Conservation (phyloP, 2,329 filamentous ascomycete genomes). For the Trichoderma asperellum region DNA sequence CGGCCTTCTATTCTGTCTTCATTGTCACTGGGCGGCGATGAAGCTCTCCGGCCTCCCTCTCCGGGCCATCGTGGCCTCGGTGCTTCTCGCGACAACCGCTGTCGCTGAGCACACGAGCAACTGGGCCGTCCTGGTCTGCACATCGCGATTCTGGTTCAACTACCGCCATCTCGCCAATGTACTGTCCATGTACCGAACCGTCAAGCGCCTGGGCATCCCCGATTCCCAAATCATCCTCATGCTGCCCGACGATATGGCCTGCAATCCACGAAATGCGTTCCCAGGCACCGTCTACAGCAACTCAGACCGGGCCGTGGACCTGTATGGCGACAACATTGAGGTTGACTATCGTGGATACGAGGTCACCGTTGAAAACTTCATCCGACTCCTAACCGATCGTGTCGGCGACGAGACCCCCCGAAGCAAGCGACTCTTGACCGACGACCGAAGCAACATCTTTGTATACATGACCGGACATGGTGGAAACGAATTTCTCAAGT, state of each 20-base stretch:
- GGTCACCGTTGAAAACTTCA: constrained; percentile 98
- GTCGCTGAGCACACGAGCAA: constrained; percentile 89
- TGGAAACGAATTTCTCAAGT: constrained; percentile 97
- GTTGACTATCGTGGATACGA: constrained; percentile 98
- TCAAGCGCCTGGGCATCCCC: constrained; percentile 95
- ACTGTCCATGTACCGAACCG: constrained; percentile 94
- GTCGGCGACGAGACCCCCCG: constrained; percentile 93
- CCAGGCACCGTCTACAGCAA: constrained; percentile 98
- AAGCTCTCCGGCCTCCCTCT: constrained; percentile 53
- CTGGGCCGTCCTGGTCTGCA: constrained; percentile 98
- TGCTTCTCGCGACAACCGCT: constrained; percentile 51
- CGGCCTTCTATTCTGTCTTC: neutral
- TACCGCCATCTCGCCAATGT: constrained; percentile 98
- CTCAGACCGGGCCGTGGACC: constrained; percentile 89
- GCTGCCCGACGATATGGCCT: constrained; percentile 99
- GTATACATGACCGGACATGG: constrained; percentile 99
- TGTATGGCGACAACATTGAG: constrained; percentile 98
- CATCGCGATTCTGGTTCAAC: constrained; percentile 99
- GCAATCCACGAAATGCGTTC: constrained; percentile 97
- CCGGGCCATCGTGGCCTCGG: constrained; percentile 53
- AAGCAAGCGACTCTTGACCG: constrained; percentile 90
- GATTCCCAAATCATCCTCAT: constrained; percentile 99
- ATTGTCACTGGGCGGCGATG: constrained; percentile 47
- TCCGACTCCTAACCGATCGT: constrained; percentile 89
- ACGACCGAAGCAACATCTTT: constrained; percentile 93